Conservation (phyloP, 768 basidiomycete genomes). For the Neoboletus magnificus region DNA sequence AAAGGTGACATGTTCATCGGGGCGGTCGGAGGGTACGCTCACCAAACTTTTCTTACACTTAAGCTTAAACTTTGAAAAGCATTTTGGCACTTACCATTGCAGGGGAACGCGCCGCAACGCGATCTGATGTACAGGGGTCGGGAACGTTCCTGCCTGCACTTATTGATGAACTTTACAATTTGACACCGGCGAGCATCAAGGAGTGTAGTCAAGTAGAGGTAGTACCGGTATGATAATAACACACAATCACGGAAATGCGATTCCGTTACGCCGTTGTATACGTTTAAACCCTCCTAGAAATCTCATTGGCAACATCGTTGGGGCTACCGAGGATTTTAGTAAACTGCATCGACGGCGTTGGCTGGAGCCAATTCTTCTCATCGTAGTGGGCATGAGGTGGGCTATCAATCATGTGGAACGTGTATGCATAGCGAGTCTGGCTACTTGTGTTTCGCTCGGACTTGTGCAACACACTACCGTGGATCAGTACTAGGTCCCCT, state of each 20-base stretch:
- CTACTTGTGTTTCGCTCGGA: conserved; percentile 81
- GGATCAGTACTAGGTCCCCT: conserved; percentile 93
- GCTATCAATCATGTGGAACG: conserved; percentile 92
- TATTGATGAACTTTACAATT: conserved; percentile 56
- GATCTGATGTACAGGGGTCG: conserved; percentile 54
- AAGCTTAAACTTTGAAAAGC: conserved; percentile 29
- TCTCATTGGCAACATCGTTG: background rate
- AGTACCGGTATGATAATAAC: background rate
- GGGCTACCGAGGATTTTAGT: conserved; percentile 46
- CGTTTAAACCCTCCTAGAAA: background rate
- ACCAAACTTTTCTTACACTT: background rate
- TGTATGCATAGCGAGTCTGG: conserved; percentile 87
- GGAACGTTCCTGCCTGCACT: conserved; percentile 64
- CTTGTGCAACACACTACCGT: conserved; percentile 90
- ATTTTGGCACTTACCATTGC: conserved; percentile 59
- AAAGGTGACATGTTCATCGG: conserved; percentile 75
- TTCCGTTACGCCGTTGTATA: background rate
- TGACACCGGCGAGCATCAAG: conserved; percentile 38
- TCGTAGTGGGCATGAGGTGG: conserved; percentile 72
- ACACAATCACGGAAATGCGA: background rate
- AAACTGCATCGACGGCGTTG: conserved; percentile 81
- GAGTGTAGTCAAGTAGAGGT: conserved; percentile 30
- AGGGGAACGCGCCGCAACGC: conserved; percentile 52
- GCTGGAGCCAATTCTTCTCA: conserved; percentile 94
- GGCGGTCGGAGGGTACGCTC: conserved; percentile 69